Conservation (phyloP, 2,329 filamentous ascomycete genomes). For the Pseudocercospora cruenta region DNA sequence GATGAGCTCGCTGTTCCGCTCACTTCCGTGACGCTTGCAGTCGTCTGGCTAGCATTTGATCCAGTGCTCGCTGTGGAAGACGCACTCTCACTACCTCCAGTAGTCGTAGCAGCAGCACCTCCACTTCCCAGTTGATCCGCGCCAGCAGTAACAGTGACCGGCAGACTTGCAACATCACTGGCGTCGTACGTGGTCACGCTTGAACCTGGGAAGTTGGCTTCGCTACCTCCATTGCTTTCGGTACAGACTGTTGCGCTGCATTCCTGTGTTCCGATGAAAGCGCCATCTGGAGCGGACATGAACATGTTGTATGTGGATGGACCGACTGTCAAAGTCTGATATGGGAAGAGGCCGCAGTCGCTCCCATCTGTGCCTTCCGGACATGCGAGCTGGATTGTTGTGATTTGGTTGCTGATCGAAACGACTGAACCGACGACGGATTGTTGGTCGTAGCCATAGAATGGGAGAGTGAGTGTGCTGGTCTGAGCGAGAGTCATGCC, state of each 20-base stretch:
- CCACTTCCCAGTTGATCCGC: constrained; percentile 17
- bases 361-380: constrained; percentile 15
- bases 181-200: constrained; percentile 25
- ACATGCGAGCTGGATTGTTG: constrained; percentile 26
- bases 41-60: constrained; percentile 2
- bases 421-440: constrained; percentile 28
- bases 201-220: constrained; percentile 27
- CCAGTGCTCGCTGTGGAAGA: not conserved
- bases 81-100: not conserved
- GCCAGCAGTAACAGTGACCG: constrained; percentile 27
- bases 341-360: constrained; percentile 31
- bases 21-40: not conserved
- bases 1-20: not conserved
- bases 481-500: not conserved
- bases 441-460: constrained; percentile 29
- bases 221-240: constrained; percentile 21
- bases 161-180: constrained; percentile 14
- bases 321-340: constrained; percentile 26
- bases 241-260: constrained; percentile 23
- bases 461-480: constrained; percentile 23
- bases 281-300: constrained; percentile 18
- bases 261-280: constrained; percentile 26
- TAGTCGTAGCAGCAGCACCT: constrained; percentile 1
- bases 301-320: constrained; percentile 29
- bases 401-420: constrained; percentile 16